Evolutionary conservation across 73 alveolate species (phyloP).

Genomic region (Effrenium voratum): DNA sequence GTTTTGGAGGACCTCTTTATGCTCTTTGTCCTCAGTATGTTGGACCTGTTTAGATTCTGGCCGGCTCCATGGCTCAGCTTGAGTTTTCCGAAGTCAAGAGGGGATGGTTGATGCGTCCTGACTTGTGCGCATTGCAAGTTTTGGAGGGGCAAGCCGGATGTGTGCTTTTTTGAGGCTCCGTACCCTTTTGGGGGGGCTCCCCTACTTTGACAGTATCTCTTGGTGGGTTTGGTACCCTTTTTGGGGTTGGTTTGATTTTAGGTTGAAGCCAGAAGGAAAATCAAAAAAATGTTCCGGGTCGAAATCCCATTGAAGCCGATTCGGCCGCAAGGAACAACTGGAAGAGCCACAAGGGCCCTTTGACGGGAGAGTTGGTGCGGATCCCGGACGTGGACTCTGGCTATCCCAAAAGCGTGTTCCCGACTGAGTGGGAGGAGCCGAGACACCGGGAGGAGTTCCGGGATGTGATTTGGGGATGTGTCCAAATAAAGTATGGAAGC

Average conservation of each 20-base stretch:
- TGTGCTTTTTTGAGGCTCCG: too few species aligned
- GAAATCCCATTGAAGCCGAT: too few species aligned
- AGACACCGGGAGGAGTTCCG: background rate
- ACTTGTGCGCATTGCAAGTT: background rate
- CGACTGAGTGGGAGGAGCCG: constrained; percentile 61
- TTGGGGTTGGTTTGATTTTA: too few species aligned
- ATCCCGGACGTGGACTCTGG: constrained; percentile 84
- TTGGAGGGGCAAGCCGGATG: too few species aligned
- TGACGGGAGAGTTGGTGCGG: constrained; percentile 53
- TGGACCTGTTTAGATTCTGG: too few species aligned
- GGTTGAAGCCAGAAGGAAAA: too few species aligned
- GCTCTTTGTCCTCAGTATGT: background rate
- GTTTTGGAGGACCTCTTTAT: background rate
- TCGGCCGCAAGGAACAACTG: constrained; percentile 29
- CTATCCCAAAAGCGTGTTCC: constrained; percentile 61
- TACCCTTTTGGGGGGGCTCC: too few species aligned
- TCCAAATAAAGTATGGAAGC: too few species aligned
- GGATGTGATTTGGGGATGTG: background rate
- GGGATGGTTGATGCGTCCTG: background rate
- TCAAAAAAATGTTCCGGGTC: too few species aligned
- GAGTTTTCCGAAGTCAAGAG: background rate
- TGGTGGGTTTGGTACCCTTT: too few species aligned
- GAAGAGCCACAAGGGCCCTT: constrained; percentile 22
- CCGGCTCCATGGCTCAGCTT: background rate
- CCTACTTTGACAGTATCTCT: too few species aligned